These are phyloP conservation scores for Termitomyces sp. DNA, from an alignment of 768 basidiomycete species.

Conservation along the genomic window DNA sequence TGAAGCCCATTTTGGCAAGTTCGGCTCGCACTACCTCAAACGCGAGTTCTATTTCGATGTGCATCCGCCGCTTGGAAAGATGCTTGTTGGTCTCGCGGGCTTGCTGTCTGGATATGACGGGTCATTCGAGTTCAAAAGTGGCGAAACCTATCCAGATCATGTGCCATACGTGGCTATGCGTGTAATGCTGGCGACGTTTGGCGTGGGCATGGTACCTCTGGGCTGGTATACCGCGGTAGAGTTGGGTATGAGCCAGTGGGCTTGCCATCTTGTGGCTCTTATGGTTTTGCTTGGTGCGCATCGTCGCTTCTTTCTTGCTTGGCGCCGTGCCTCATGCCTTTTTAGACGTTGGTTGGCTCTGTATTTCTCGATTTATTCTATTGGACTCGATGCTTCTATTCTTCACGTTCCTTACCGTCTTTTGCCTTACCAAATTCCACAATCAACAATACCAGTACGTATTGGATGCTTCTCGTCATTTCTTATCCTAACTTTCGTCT, in stretches of 20 bases:
- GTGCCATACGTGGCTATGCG: conserved; percentile 96
- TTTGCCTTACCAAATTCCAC: conserved; percentile 94
- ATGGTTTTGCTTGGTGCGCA: conserved; percentile 88
- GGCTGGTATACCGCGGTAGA: conserved; percentile 97
- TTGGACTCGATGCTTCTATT: conserved; percentile 98
- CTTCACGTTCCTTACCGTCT: conserved; percentile 97
- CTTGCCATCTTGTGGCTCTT: conserved; percentile 86
- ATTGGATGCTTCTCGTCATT: background rate
- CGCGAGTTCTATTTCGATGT: conserved; percentile 99
- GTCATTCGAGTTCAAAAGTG: conserved; percentile 91
- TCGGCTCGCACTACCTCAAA: conserved; percentile 97
- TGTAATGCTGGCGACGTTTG: conserved; percentile 91
- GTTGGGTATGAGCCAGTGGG: conserved; percentile 86
- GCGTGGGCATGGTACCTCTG: conserved; percentile 92
- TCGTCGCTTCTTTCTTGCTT: background rate
- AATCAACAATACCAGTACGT: conserved; percentile 93
- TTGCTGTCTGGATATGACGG: conserved; percentile 91
- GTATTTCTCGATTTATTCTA: conserved; percentile 95
- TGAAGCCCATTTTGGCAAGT: conserved; percentile 99
- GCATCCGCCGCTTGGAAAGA: conserved; percentile 97
- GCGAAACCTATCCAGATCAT: conserved; percentile 72
- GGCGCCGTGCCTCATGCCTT: background rate
- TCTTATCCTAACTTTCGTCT: conserved; percentile 9
- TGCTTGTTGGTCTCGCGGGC: conserved; percentile 95
- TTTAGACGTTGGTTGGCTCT: conserved; percentile 94